Percentiles rank a stretch among this genome's conserved stretches.
Conservation (phyloP, 2,329 filamentous ascomycete species). For the Balansia obtecta region DNA sequence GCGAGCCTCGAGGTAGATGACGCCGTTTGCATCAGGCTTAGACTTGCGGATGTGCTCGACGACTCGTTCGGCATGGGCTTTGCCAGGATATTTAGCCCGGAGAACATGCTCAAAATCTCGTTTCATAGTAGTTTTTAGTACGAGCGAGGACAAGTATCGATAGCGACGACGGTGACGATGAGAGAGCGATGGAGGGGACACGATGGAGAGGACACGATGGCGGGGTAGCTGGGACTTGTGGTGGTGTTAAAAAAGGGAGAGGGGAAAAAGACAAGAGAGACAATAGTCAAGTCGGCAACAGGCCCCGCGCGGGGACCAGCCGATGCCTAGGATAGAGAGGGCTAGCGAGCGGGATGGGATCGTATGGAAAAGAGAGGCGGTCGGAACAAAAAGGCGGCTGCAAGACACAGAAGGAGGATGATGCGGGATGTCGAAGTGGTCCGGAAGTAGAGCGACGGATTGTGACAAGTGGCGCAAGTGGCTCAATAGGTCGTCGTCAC, state of each 20-base stretch:
- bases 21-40: slow-evolving; percentile 49
- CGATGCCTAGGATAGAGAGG: neutral
- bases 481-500: too few relatives aligned
- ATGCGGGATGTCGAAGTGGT: too few relatives aligned
- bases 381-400: neutral
- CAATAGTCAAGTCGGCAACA: neutral
- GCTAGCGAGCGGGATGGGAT: neutral
- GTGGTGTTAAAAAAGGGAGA: neutral
- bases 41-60: slow-evolving; percentile 62
- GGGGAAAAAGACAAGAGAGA: neutral
- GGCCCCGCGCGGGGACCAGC: neutral
- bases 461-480: too few relatives aligned
- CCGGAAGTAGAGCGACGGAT: too few relatives aligned
- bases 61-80: slow-evolving; percentile 75
- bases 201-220: neutral
- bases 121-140: slow-evolving; percentile 15
- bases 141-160: neutral
- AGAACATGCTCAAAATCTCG: slow-evolving; percentile 39
- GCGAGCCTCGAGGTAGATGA: slow-evolving; percentile 82
- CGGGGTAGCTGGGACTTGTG: neutral
- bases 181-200: neutral
- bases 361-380: neutral
- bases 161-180: neutral
- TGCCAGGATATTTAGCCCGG: slow-evolving; percentile 64
- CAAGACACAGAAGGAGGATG: neutral